Evolutionary conservation across 164 flowering plant genomes (phyloP), one percentile per base, ranked within the genome.

Genomic region (Macadamia integrifolia): DNA sequence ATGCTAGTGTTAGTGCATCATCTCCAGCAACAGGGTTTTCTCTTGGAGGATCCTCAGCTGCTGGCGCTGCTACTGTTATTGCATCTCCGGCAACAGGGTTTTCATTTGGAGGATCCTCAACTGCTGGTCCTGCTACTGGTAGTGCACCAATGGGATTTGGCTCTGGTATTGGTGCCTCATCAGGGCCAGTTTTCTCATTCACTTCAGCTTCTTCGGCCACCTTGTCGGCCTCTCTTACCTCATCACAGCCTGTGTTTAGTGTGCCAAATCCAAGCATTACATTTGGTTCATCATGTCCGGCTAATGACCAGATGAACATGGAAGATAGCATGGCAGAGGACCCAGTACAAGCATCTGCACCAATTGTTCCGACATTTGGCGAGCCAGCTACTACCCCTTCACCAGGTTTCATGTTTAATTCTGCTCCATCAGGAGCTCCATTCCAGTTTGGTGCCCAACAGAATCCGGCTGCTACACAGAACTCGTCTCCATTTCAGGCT

Each of bases 321-420:
- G 97, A 91, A 70, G 97, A 94, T 69, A 86, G 87, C 76, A 94
- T 94, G 97, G 95, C 92, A 0, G 98, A 94, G 81, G 98, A 94
- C 75, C 76, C 88, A 0, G 68, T 82, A 64, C 93, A 85, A 48
- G 74, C 91, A 46, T 49, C 87, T 5, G 53, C 75, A 2, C 78
- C 89, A 0, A 31, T 77, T 18, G 76, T 50, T 57, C 70, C 89
- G 42, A 69, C 62, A 14, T 89, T 87, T 77, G 85, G 87, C 48
- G 88, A 83, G 72, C 76, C 78, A 17, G 66, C 83, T 1, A 64
- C 64, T 58, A 31, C 84, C 15, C 62, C 85, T 4, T 58, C 86
- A 15, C 15, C 84, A 15, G 74, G 73, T 15, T 83, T 81, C 55
- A 55, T 43, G 49, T 91, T 87, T 72, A 83, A 82, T 42, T 64